phyloP scores from a whole-genome alignment of 2,329 filamentous ascomycete genomes.

The Fusarium sp. region DNA sequence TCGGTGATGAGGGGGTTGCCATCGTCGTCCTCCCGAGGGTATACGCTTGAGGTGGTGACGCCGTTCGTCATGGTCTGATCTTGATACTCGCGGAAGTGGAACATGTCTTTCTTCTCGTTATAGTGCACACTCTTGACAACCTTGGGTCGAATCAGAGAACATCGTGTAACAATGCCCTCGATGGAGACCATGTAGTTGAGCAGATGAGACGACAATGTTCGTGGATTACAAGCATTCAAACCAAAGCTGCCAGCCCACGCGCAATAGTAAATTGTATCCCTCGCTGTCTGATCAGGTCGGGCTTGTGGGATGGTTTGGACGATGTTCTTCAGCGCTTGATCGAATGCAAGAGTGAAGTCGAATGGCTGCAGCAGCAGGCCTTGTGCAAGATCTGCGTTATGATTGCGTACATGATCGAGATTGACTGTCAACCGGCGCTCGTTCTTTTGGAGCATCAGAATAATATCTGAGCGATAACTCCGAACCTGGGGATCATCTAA shows the following conservation, averaged over 20 bases:
- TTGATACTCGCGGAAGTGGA: constrained; percentile 90
- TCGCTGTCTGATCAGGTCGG: constrained; percentile 80
- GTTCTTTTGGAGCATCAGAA: constrained; percentile 80
- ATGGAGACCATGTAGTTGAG: constrained; percentile 98
- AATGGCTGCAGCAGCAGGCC: constrained; percentile 88
- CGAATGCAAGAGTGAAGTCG: constrained; percentile 89
- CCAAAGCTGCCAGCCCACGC: constrained; percentile 98
- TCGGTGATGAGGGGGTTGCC: constrained; percentile 94
- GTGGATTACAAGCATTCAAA: constrained; percentile 92
- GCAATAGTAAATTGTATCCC: constrained; percentile 92
- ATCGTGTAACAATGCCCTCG: constrained; percentile 97
- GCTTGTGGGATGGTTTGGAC: constrained; percentile 84
- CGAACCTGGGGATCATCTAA: constrained; percentile 68
- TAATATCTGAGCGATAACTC: constrained; percentile 92
- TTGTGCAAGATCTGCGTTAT: constrained; percentile 85
- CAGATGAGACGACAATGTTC: constrained; percentile 89
- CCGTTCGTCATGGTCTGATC: constrained; percentile 98
- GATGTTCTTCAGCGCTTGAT: constrained; percentile 90
- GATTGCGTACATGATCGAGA: constrained; percentile 91
- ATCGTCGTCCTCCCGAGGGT: constrained; percentile 93
- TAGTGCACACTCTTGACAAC: constrained; percentile 99
- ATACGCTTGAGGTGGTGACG: constrained; percentile 90
- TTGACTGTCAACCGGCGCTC: constrained; percentile 78
- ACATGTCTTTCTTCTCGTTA: constrained; percentile 88
- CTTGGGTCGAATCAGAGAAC: constrained; percentile 94